These are phyloP conservation scores for Scenedesmus sp. DNA, from an alignment of 163 green algal genomes.

Conservation along the genomic window DNA sequence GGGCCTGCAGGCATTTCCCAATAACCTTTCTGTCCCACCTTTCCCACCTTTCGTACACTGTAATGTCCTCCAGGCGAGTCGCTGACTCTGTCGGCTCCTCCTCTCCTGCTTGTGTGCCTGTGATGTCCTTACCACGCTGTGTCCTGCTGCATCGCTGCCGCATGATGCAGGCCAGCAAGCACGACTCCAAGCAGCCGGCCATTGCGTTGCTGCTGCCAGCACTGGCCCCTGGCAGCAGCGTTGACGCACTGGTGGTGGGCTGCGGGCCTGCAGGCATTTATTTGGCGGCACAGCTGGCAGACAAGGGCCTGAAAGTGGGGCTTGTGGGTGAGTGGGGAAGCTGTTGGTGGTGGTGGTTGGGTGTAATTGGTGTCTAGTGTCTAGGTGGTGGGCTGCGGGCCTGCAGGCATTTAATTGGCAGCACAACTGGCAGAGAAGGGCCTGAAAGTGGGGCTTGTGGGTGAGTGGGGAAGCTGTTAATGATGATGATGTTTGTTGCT, in stretches of 20 bases:
- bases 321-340: slow-evolving; percentile 73
- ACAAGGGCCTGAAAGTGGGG: slow-evolving; percentile 77
- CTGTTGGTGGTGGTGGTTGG: neutral
- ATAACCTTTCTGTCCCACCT: too few relatives aligned
- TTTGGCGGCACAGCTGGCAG: slow-evolving; percentile 89
- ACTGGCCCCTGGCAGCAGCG: slow-evolving; percentile 47
- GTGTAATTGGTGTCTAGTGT: neutral
- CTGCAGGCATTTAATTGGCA: slow-evolving; percentile 91
- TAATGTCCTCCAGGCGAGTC: neutral
- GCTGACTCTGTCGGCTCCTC: neutral
- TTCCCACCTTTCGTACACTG: neutral
- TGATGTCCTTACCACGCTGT: neutral
- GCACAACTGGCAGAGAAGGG: slow-evolving; percentile 65
- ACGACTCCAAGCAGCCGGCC: slow-evolving; percentile 73
- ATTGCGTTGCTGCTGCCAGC: slow-evolving; percentile 73
- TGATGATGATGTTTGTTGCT: neutral
- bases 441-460: neutral
- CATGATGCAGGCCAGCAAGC: slow-evolving; percentile 78
- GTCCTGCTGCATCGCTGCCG: neutral
- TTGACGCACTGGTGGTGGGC: slow-evolving; percentile 88
- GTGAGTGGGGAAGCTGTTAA: neutral
- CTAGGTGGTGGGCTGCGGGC: slow-evolving; percentile 89
- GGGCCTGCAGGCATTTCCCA: too few relatives aligned
- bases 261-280: slow-evolving; percentile 93
- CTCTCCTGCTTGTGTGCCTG: neutral